A percentile compares a stretch with the other conserved stretches of the same genome.
Evolutionary conservation across 2,329 filamentous ascomycete genomes (phyloP).

Genomic region (Scytalidium sp.): DNA sequence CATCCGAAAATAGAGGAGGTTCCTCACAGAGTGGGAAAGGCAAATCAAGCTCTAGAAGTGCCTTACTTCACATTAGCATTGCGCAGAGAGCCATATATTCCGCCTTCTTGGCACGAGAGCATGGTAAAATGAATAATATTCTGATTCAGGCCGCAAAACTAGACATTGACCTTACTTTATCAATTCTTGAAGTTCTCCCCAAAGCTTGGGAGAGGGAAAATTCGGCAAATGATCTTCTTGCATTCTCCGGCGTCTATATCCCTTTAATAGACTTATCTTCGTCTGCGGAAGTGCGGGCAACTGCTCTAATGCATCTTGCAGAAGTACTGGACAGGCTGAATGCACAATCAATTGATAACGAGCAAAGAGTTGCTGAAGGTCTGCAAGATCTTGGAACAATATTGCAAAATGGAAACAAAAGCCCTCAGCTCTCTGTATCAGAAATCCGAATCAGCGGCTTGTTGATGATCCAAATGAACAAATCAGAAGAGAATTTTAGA

Average conservation of each 20-base stretch:
- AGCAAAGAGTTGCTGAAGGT: slow-evolving; percentile 3
- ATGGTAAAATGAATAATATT: not conserved
- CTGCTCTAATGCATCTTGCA: slow-evolving; percentile 46
- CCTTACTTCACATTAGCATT: not conserved
- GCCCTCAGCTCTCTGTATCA: slow-evolving; percentile 42
- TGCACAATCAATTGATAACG: not conserved
- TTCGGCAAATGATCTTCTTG: not conserved
- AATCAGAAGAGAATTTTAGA: slow-evolving; percentile 1
- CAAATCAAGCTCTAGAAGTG: not conserved
- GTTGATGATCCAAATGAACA: not conserved
- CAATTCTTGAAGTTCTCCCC: not conserved
- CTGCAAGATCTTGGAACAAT: slow-evolving; percentile 1
- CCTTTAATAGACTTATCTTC: not conserved
- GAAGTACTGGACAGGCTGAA: slow-evolving; percentile 11
- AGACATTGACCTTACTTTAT: slow-evolving; percentile 15
- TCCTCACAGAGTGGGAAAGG: not conserved
- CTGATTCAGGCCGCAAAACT: not conserved
- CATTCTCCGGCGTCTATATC: not conserved
- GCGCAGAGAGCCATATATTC: not conserved
- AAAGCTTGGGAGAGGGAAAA: not conserved
- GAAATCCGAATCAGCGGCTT: slow-evolving; percentile 45
- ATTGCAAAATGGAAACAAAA: slow-evolving; percentile 1
- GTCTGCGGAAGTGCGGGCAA: slow-evolving; percentile 41
- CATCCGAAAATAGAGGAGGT: not conserved
- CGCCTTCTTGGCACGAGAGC: not conserved